Evolutionary conservation across 2,329 filamentous ascomycete species (phyloP).

Genomic region (Botrytis squamosa): DNA sequence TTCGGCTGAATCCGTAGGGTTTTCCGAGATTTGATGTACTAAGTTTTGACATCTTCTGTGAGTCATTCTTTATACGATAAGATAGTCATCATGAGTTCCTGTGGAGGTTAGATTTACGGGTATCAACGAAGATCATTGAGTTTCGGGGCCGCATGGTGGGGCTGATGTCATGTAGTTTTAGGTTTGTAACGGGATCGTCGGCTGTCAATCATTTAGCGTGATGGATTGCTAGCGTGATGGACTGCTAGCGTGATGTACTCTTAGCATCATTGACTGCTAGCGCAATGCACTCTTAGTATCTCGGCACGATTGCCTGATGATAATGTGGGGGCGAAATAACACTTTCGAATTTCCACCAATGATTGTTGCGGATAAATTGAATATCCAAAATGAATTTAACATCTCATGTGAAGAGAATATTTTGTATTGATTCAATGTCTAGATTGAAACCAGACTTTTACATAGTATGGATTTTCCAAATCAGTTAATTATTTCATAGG

Average conservation of each 20-base stretch:
- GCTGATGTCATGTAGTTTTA: background rate
- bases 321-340: background rate
- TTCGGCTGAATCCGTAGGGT: background rate
- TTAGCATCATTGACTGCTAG: background rate
- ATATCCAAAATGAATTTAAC: accelerated
- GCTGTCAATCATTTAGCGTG: background rate
- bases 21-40: background rate
- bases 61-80: accelerated
- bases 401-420: background rate
- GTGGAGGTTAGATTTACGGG: background rate
- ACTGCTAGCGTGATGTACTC: background rate
- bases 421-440: background rate
- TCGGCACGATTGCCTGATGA: accelerated
- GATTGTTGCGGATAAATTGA: background rate
- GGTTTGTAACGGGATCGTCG: background rate
- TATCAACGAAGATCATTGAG: background rate
- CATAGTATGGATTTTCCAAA: no score
- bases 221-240: background rate
- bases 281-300: background rate
- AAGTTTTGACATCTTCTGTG: background rate
- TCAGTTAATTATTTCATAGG: background rate
- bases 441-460: accelerated
- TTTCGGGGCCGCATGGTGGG: background rate
- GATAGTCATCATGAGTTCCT: background rate
- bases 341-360: background rate